These are phyloP conservation scores for Fraxinus latifolia DNA, from an alignment of 305 asterid species.

Conservation along the genomic window DNA sequence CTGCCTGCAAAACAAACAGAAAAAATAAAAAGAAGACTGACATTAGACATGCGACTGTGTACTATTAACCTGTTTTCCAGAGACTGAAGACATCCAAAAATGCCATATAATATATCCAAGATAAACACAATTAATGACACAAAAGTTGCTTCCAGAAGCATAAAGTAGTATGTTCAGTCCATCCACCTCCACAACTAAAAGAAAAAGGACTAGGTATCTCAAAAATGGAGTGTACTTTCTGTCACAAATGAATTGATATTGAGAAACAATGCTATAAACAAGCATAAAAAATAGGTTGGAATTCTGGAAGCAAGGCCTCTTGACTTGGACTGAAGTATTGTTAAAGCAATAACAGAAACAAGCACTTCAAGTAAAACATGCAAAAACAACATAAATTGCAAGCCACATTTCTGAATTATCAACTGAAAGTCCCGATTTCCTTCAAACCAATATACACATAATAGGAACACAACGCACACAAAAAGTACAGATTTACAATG, in stretches of 20 bases:
- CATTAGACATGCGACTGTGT: slow-evolving; percentile 18
- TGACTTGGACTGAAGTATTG: slow-evolving; percentile 4
- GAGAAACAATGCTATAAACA: background rate
- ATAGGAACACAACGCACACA: background rate
- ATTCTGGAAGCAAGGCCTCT: slow-evolving; percentile 13
- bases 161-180: slow-evolving; percentile 6
- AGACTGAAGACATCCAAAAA: slow-evolving; percentile 15
- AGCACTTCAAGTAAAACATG: background rate
- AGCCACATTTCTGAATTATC: slow-evolving; percentile 8
- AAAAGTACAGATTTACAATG: background rate
- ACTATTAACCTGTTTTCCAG: background rate
- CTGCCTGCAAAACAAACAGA: slow-evolving; percentile 56
- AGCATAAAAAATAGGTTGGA: background rate
- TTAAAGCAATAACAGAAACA: background rate
- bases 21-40: slow-evolving; percentile 14
- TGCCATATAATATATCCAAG: background rate
- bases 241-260: background rate
- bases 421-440: slow-evolving; percentile 7
- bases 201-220: background rate
- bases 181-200: background rate
- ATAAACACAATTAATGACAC: background rate
- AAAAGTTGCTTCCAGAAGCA: background rate
- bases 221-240: background rate
- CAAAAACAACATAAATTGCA: background rate
- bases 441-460: background rate